phyloP scores from a whole-genome alignment of 768 basidiomycete genomes.

The Tricholoma matsutake region DNA sequence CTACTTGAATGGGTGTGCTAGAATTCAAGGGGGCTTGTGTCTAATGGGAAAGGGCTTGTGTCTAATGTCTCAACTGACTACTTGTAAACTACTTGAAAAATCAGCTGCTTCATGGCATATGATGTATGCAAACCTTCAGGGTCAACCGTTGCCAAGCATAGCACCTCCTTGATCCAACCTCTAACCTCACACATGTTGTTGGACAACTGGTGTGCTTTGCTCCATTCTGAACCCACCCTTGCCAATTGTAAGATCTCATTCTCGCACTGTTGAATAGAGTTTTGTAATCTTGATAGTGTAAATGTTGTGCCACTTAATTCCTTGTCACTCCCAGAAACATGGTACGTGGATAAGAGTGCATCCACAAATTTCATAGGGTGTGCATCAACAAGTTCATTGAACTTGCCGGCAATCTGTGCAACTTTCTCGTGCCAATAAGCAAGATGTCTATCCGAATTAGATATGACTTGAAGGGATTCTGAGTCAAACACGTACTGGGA shows the following conservation, averaged over 20 bases:
- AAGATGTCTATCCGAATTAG: not conserved
- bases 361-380: not conserved
- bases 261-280: no score
- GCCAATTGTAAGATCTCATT: no score
- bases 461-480: not conserved
- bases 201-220: not conserved
- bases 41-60: no score
- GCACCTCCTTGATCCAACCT: not conserved
- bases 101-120: not conserved
- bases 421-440: not conserved
- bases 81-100: not conserved
- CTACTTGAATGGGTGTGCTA: no score
- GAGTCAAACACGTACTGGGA: no score
- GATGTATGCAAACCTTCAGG: not conserved
- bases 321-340: no score
- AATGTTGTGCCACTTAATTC: no score
- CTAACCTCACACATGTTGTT: not conserved
- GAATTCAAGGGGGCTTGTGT: no score
- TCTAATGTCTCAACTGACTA: no score
- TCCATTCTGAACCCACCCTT: no score
- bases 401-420: not conserved
- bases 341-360: no score
- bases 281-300: no score
- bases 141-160: not conserved
- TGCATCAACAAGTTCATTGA: not conserved